These are phyloP conservation scores for Parathielavia appendiculata DNA, from an alignment of 495 filamentous ascomycete species.

Conservation along the genomic window DNA sequence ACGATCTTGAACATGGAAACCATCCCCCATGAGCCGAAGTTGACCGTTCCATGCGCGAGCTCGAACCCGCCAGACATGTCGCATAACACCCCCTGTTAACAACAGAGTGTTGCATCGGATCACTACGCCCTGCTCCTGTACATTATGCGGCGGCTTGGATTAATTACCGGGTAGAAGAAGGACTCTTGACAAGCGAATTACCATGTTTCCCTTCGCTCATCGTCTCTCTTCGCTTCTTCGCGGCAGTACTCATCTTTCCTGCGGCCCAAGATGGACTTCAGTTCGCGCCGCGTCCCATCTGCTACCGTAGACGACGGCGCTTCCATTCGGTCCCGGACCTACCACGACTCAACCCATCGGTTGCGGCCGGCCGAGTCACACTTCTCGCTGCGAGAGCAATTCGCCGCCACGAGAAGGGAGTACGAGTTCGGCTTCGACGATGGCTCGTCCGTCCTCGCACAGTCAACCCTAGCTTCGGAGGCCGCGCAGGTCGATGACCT, in stretches of 20 bases:
- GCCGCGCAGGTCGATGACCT: conserved; percentile 10
- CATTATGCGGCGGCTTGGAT: conserved; percentile 2
- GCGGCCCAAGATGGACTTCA: background rate
- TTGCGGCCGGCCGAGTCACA: conserved; percentile 22
- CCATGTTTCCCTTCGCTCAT: background rate
- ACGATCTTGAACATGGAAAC: no score
- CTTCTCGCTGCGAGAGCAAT: conserved; percentile 29
- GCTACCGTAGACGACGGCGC: conserved; percentile 16
- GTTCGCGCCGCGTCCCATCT: conserved; percentile 18
- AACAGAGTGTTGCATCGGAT: background rate
- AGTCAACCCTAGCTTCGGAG: conserved; percentile 21
- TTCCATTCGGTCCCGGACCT: conserved; percentile 8
- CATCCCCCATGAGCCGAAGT: no score
- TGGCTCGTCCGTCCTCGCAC: conserved; percentile 23
- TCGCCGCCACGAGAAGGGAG: conserved; percentile 26
- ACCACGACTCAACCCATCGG: conserved; percentile 4
- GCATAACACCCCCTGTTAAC: background rate
- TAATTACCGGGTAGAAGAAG: background rate
- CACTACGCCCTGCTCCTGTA: no score
- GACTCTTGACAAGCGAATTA: background rate
- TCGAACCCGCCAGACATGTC: background rate
- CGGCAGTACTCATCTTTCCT: no score
- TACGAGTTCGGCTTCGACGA: conserved; percentile 34
- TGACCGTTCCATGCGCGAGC: no score
- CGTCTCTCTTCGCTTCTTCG: background rate